Evolutionary conservation across 257 asterid genomes (phyloP).

Genomic region (Solanum lycopersicoides): DNA sequence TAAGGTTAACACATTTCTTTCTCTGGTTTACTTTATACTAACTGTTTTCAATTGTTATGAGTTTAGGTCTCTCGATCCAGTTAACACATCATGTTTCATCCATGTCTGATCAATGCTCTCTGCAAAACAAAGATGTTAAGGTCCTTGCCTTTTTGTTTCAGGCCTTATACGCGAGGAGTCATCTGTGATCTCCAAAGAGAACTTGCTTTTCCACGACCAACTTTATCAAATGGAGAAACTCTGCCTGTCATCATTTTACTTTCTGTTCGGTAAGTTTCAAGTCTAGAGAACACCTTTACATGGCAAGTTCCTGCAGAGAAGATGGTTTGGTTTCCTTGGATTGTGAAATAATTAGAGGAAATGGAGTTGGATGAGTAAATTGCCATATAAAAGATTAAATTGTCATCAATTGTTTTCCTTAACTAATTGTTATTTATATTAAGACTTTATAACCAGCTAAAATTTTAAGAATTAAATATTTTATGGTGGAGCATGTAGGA

Average conservation of each 20-base stretch:
- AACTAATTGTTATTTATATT: too few relatives aligned
- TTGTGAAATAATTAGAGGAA: conserved; percentile 39
- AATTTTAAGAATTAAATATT: too few relatives aligned
- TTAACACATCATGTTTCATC: not conserved
- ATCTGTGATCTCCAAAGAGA: conserved; percentile 12
- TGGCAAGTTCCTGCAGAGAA: conserved; percentile 34
- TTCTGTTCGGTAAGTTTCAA: conserved; percentile 55
- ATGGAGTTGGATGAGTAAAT: conserved; percentile 22
- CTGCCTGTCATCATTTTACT: conserved; percentile 46
- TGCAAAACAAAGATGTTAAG: not conserved
- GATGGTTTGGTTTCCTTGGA: conserved; percentile 52
- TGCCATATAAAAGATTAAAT: too few relatives aligned
- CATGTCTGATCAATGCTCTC: not conserved
- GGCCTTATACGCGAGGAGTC: conserved; percentile 16
- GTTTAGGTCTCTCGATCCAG: not conserved
- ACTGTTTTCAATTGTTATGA: not conserved
- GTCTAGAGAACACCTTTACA: conserved; percentile 25
- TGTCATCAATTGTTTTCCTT: too few relatives aligned
- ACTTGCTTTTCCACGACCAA: conserved; percentile 29
- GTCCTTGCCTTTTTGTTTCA: not conserved
- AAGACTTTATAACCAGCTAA: too few relatives aligned
- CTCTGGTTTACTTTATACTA: not conserved
- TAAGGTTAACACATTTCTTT: conserved; percentile 23
- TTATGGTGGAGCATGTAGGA: too few relatives aligned
- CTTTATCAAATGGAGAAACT: conserved; percentile 20